These are phyloP conservation scores for Leccinum aurantiacum DNA, from an alignment of 768 basidiomycete species.

Conservation along the genomic window DNA sequence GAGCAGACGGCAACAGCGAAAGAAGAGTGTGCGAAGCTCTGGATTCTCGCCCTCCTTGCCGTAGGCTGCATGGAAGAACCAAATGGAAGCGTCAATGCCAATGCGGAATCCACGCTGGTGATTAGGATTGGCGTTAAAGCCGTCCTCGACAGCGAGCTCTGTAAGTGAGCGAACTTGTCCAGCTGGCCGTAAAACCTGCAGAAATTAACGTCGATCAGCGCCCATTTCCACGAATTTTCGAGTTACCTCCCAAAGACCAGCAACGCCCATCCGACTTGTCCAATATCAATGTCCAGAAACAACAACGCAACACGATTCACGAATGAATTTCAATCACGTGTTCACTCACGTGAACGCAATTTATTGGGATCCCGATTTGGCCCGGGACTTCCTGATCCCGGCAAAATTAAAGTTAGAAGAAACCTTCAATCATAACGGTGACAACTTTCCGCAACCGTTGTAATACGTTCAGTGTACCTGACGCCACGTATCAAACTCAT, in stretches of 20 bases:
- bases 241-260: slow-evolving; percentile 51
- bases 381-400: no score
- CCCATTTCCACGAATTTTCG: slow-evolving; percentile 11
- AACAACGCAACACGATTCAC: background rate
- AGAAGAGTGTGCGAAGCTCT: slow-evolving; percentile 80
- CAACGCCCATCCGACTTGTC: slow-evolving; percentile 41
- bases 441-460: no score
- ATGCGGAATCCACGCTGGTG: slow-evolving; percentile 73
- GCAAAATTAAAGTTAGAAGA: no score
- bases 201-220: background rate
- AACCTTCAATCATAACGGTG: no score
- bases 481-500: no score
- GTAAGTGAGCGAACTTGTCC: slow-evolving; percentile 73
- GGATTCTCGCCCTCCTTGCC: slow-evolving; percentile 84
- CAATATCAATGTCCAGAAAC: background rate
- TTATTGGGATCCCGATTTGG: background rate
- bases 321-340: background rate
- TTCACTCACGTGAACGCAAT: background rate
- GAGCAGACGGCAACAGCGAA: slow-evolving; percentile 78
- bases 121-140: slow-evolving; percentile 65
- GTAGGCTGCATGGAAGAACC: slow-evolving; percentile 75
- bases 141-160: slow-evolving; percentile 70
- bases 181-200: slow-evolving; percentile 67
- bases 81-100: slow-evolving; percentile 83
- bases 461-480: no score